phyloP scores from a whole-genome alignment of 805 yeast species.

The Pichia californica region DNA sequence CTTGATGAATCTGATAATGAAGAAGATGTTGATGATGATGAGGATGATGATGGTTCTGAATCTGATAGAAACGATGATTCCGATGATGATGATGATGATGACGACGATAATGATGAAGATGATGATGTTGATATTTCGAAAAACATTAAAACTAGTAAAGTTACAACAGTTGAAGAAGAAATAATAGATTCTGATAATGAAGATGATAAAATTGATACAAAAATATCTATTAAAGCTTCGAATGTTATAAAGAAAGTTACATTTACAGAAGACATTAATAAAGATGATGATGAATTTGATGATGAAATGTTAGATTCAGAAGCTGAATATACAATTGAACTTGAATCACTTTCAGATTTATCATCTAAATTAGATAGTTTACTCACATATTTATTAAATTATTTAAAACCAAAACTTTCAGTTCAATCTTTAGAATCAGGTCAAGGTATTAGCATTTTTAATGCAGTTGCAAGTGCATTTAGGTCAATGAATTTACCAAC shows the following conservation, averaged over 20 bases:
- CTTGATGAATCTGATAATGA: conserved; percentile 28
- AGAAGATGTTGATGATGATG: conserved; percentile 26
- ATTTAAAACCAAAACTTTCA: conserved; percentile 44
- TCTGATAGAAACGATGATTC: conserved; percentile 33
- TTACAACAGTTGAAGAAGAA: background rate
- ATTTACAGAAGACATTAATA: conserved; percentile 20
- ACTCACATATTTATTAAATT: conserved; percentile 48
- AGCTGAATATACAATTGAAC: conserved; percentile 42
- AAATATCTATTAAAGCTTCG: conserved; percentile 29
- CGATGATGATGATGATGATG: conserved; percentile 30
- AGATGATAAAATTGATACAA: no score
- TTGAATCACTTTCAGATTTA: conserved; percentile 44
- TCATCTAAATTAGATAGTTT: conserved; percentile 69
- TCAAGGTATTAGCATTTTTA: conserved; percentile 62
- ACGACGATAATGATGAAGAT: conserved; percentile 38
- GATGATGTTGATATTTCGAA: background rate
- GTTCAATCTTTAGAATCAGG: conserved; percentile 49
- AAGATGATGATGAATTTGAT: conserved; percentile 31
- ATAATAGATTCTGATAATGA: conserved; percentile 11
- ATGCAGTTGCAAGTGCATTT: conserved; percentile 69
- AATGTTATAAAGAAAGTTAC: conserved; percentile 23
- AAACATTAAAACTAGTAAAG: no score
- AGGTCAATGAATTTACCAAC: conserved; percentile 83
- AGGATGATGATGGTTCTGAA: conserved; percentile 27
- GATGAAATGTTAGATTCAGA: conserved; percentile 32